Base-by-base conservation (phyloP, 2,329 filamentous ascomycete species). In the Beauveria rudraprayagi region DNA sequence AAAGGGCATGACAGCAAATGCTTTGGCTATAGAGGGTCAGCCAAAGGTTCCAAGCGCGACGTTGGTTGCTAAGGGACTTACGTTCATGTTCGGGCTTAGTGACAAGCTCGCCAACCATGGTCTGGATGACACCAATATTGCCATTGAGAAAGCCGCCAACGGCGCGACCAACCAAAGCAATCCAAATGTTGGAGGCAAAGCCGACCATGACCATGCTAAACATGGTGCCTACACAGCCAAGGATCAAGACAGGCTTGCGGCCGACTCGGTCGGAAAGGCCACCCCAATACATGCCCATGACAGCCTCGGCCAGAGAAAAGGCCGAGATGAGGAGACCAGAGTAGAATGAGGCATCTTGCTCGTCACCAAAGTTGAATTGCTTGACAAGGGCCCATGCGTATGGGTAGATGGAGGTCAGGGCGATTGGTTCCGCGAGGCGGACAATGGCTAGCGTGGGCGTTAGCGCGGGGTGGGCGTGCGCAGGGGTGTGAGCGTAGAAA, bases 1-100 rank as follows among this genome's bases (percentile, higher is more conserved):
- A 70, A 96, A 96, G 0, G 92, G 92, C 91, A 97, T 96, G 50
- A 96, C 84, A 2, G 91, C 86, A 72, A 92, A 96, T 30, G 92
- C 92, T 64, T 88, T 85, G 62, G 91, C 89, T 91, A 67, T 64
- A 4, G 40, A 57, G 46, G 52, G 53, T 68, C 55, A 69, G 68
- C 63, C 55, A 37, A 58, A 14, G n/a, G n/a, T 28, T 22, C 14
- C 11, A 30, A 50, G 34, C 44, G 30, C 6, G 10, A 17, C 41
- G 43, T 10, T 37, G 34, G 14, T 14, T 30, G n/a, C 14, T 19
- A 16, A 14, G 34, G 5, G 34, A 83, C 87, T 79, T 76, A 91
- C 88, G 91, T 75, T 96, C 91, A 74, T 95, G 90, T 68, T 92
- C 89, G 16, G 90, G 91, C 62, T 88, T 90, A 40, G 83, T 89